A percentile compares a stretch with the other conserved stretches of the same genome.
Conservation (phyloP, 352 stramenopile species). For the Pythium brachiatum region DNA sequence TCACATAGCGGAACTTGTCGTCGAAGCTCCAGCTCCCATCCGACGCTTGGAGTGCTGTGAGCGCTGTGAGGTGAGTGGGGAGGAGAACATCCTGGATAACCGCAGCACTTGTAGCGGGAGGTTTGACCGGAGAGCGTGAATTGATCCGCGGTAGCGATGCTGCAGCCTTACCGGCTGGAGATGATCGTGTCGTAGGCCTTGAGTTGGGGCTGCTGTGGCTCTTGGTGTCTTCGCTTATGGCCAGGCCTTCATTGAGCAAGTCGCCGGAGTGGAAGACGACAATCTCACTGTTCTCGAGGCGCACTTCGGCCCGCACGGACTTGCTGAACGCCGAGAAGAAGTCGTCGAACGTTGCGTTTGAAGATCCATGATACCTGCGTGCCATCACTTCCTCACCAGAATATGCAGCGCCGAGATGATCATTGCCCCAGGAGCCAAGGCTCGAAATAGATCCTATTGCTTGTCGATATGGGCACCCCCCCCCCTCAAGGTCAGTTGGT, state of each 20-base stretch:
- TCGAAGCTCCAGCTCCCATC: conserved; percentile 69
- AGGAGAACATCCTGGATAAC: conserved; percentile 10
- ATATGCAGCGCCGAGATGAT: no score
- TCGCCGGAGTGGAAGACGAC: conserved; percentile 14
- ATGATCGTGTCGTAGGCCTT: background rate
- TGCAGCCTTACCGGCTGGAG: background rate
- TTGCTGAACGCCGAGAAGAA: conserved; percentile 67
- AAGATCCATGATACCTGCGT: background rate
- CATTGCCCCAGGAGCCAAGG: no score
- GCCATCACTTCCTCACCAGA: background rate
- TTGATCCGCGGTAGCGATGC: background rate
- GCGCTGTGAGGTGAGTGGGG: conserved; percentile 37
- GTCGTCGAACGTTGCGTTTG: conserved; percentile 47
- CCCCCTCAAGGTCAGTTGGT: no score
- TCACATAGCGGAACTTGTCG: conserved; percentile 48
- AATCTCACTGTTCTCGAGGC: conserved; percentile 38
- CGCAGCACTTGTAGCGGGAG: background rate
- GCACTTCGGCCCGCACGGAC: conserved; percentile 45
- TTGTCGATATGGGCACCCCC: no score
- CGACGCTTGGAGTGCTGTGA: conserved; percentile 47
- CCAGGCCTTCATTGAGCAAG: conserved; percentile 11
- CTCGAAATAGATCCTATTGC: no score
- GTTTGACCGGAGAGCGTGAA: background rate
- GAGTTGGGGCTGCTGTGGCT: background rate
- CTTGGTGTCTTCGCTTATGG: background rate